Evolutionary conservation across 2,329 filamentous ascomycete genomes (phyloP).

Genomic region (Nemania sp.): DNA sequence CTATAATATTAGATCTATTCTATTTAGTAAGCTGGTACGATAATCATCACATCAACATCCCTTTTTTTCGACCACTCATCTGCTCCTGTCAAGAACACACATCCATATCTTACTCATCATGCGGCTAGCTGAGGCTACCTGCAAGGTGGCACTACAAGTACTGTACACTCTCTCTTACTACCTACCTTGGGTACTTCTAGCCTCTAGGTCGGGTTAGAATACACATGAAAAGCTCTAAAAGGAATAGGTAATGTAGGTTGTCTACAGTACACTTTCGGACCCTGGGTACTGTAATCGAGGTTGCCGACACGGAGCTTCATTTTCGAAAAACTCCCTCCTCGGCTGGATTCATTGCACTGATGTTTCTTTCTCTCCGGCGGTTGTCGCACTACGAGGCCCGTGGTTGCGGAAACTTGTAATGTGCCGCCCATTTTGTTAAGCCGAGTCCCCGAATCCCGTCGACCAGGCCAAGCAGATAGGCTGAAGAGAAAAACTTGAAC

Average conservation of each 20-base stretch:
- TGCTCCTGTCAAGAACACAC: not conserved
- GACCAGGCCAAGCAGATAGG: not conserved
- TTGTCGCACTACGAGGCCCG: not conserved
- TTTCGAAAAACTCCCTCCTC: not conserved
- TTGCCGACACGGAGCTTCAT: too few relatives aligned
- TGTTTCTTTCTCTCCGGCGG: not conserved
- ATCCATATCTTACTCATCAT: conserved; percentile 28
- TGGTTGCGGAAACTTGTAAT: conserved; percentile 1
- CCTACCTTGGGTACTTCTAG: too few relatives aligned
- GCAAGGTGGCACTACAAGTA: not conserved
- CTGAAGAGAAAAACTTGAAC: conserved; percentile 5
- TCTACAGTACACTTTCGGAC: too few relatives aligned
- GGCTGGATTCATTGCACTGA: not conserved
- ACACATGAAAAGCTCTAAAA: too few relatives aligned
- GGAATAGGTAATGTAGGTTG: too few relatives aligned
- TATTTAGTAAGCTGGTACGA: conserved; percentile 21
- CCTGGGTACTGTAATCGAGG: too few relatives aligned
- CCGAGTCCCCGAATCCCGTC: conserved; percentile 13
- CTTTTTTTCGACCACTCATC: conserved; percentile 22
- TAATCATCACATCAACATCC: conserved; percentile 22
- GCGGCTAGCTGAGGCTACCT: conserved; percentile 8
- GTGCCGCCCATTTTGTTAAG: conserved; percentile 13
- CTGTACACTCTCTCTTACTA: not conserved
- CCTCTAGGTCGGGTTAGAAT: too few relatives aligned
- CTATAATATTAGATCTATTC: not conserved